phyloP scores from a whole-genome alignment of 768 basidiomycete genomes.

The Macrolepiota dolichaula region DNA sequence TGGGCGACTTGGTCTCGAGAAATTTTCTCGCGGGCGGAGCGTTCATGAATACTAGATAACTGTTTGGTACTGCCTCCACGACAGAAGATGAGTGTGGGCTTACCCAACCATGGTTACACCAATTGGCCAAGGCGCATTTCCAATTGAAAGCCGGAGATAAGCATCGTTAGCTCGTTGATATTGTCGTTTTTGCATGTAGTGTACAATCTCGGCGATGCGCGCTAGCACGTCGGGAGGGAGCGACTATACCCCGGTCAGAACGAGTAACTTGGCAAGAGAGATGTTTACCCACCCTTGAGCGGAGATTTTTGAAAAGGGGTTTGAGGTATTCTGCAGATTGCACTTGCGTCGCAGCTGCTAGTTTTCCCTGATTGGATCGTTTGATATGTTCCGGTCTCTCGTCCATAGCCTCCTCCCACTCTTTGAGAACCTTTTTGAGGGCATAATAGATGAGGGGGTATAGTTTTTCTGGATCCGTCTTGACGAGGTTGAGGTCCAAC shows the following conservation, averaged over 20 bases:
- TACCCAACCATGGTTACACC: conserved; percentile 99
- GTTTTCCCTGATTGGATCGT: conserved; percentile 85
- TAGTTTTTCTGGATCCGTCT: conserved; percentile 89
- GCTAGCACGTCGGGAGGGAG: conserved; percentile 82
- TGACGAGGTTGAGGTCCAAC: conserved; percentile 78
- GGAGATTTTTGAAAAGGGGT: conserved; percentile 88
- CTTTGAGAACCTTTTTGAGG: conserved; percentile 86
- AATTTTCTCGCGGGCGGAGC: conserved; percentile 97
- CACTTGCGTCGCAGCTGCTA: conserved; percentile 92
- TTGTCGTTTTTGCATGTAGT: conserved; percentile 93
- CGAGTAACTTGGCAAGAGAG: background rate
- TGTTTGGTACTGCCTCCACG: background rate
- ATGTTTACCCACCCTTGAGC: conserved; percentile 60
- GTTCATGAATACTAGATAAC: conserved; percentile 82
- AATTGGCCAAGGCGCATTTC: conserved; percentile 99
- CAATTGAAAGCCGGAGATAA: conserved; percentile 94
- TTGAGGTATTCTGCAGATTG: conserved; percentile 97
- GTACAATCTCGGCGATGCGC: conserved; percentile 90
- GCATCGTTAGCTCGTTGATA: conserved; percentile 97
- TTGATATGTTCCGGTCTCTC: conserved; percentile 89
- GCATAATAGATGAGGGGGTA: conserved; percentile 98
- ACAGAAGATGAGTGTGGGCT: conserved; percentile 22
- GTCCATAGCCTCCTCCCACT: conserved; percentile 96
- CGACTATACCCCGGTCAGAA: conserved; percentile 37
- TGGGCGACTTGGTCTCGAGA: conserved; percentile 96